Evolutionary conservation across 2,329 filamentous ascomycete species (phyloP), one percentile per base, ranked within the genome.

Genomic region (Aphanoascus verrucosus): DNA sequence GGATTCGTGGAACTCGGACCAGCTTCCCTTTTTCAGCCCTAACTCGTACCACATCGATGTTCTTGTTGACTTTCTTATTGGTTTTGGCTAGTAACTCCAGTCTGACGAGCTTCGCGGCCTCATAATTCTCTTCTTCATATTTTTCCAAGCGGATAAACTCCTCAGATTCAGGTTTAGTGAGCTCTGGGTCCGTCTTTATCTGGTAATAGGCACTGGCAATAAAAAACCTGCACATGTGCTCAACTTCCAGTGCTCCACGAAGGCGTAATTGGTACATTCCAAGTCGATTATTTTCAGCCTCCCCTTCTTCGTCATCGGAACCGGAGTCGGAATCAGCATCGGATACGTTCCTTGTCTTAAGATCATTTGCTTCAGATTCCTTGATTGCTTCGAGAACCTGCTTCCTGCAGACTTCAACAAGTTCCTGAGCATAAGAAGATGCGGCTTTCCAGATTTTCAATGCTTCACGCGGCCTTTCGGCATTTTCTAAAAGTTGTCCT

Each of bases 201-300:
- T 95, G 88, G 63, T 83, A 96, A 60, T 84, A 83, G 0, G 83
- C 85, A 60, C 89, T 95, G 12, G 84, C 88, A 23, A 84, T 84
- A 64, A 94, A 95, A 70, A 96, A 96, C 0, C 81, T 76, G 31
- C 85, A 88, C 59, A 84, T 82, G 65, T 96, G 91, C 56, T 91
- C 79, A 42, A 94, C 69, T 64, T 94, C 88, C 15, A 95, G 73
- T 1, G 86, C 83, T 17, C 75, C 77, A 8, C 88, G 83, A 19
- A 96, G 73, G 42, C 82, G 79, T 51, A 83, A 80, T 34, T 83
- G 80, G 48, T 78, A 76, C 37, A 81, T 76, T 47, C 77, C 74
- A 20, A 87, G 61, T 15, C 77, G 77, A 38, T 61, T 64, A 32
- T 63, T 58, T 8, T 72, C 71, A 1, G 66, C 64, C 42, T 67